These are phyloP conservation scores for Parietaria judaica DNA, from an alignment of 306 rosid species.

Conservation along the genomic window DNA sequence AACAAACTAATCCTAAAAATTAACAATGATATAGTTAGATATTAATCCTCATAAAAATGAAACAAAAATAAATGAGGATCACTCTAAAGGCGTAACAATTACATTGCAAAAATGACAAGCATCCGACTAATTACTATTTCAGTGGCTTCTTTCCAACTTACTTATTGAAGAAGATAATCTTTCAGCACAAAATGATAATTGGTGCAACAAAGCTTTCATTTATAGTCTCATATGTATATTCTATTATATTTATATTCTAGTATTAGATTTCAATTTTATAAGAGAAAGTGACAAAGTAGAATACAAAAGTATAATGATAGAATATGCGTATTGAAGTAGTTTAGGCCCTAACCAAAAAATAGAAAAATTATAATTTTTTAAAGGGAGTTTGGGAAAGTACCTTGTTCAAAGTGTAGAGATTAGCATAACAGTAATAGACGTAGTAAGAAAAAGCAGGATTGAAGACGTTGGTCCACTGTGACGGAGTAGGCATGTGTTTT, in stretches of 20 bases:
- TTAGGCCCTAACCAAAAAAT: background rate
- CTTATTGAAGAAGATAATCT: background rate
- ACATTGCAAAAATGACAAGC: conserved; percentile 2
- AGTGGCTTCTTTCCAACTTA: no score
- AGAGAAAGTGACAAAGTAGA: no score
- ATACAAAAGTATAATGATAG: no score
- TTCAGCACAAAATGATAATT: no score
- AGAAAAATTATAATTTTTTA: background rate
- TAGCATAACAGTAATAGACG: conserved; percentile 92
- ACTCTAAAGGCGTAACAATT: background rate
- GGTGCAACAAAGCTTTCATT: no score
- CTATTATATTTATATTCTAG: no score
- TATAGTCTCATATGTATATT: no score
- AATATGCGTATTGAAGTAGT: no score
- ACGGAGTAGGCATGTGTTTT: conserved; percentile 97
- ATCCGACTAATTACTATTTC: conserved; percentile 7
- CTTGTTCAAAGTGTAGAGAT: conserved; percentile 90
- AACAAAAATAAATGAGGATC: background rate
- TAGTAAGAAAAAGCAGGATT: conserved; percentile 96
- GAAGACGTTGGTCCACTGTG: conserved; percentile 90
- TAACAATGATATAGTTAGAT: no score
- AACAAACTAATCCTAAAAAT: no score
- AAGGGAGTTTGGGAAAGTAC: conserved; percentile 22
- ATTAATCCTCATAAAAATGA: no score
- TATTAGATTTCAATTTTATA: no score